These are phyloP conservation scores for Aspergillus flavus DNA, from an alignment of 2,329 filamentous ascomycete genomes.

Conservation along the genomic window DNA sequence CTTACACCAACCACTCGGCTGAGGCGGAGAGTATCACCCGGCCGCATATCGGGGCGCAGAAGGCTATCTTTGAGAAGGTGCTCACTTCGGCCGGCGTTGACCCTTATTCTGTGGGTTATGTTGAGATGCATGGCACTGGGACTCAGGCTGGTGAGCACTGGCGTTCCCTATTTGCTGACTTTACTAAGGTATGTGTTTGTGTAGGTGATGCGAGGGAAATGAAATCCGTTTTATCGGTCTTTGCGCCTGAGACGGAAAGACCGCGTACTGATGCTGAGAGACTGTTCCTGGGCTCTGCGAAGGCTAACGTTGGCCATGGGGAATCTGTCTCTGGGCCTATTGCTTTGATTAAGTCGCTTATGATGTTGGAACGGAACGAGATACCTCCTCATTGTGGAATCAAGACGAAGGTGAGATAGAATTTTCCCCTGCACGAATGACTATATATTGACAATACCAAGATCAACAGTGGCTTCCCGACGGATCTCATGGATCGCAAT, in stretches of 20 bases:
- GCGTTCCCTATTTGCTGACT: not conserved
- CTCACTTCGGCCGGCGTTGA: slow-evolving; percentile 74
- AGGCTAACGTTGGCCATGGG: slow-evolving; percentile 66
- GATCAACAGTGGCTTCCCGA: slow-evolving; percentile 52
- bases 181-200: not conserved
- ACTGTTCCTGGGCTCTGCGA: slow-evolving; percentile 64
- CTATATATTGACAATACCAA: slow-evolving; percentile 8
- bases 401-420: slow-evolving; percentile 24
- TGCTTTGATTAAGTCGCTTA: slow-evolving; percentile 38
- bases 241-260: slow-evolving; percentile 56
- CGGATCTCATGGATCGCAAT: slow-evolving; percentile 46
- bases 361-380: slow-evolving; percentile 41
- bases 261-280: slow-evolving; percentile 40
- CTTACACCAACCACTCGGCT: slow-evolving; percentile 79
- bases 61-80: slow-evolving; percentile 69
- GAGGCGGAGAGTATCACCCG: slow-evolving; percentile 82
- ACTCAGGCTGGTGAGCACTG: slow-evolving; percentile 68
- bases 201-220: slow-evolving; percentile 72
- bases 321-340: slow-evolving; percentile 62
- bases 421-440: too few species aligned
- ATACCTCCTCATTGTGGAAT: slow-evolving; percentile 40
- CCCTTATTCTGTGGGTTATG: slow-evolving; percentile 75
- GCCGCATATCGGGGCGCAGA: slow-evolving; percentile 76
- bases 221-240: slow-evolving; percentile 69
- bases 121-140: slow-evolving; percentile 89